Base-by-base conservation (phyloP, 2,329 filamentous ascomycete genomes). In the Cyphellophora attinorum region DNA sequence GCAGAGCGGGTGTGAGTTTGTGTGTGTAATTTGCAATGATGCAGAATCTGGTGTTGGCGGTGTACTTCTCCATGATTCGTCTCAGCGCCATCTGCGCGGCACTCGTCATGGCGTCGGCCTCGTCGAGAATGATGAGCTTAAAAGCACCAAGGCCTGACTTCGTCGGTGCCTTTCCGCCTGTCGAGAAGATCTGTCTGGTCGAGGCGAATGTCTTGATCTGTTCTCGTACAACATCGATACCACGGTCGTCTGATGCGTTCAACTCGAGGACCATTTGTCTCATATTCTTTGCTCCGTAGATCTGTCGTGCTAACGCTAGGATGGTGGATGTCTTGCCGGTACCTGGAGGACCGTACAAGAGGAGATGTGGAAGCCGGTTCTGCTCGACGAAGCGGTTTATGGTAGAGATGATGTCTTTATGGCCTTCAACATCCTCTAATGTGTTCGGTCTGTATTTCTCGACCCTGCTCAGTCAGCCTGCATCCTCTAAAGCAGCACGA, bases 31-130 rank as follows among this genome's bases (percentile, higher is more conserved):
- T 98, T 50, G 91, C 91, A 50, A 98, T 96, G 55, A 98, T 85
- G 64, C 89, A 96, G 64, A 98, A 98, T 34, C 91, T 73, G 2
- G 91, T 95, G 64, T 98, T 98, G 40, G 84, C 84, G 1, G 91
- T 98, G 65, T 98, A 98, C 64, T 94, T 94, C 57, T 98, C 91
- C 91, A 98, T 98, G 54, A 98, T 96, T 31, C 91, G 72, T 42
- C 91, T 76, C 36, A 98, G 68, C 0, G 91, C 91, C 89, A 98
- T 98, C 61, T 98, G 91, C 5, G 91, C 91, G 1, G 89, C 93
- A 35, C 85, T 82, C n/a, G 91, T 98, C 91, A 98, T 98, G 35
- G 91, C 91, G 58, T 98, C 91, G n/a, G 91, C 91, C 66, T 98
- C 91, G 59, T 98, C 91, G 4, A 98, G 75, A 36, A 98, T 85